Base-by-base conservation (phyloP, 1,284 basidiomycete genomes). In the Ustilago nuda region DNA sequence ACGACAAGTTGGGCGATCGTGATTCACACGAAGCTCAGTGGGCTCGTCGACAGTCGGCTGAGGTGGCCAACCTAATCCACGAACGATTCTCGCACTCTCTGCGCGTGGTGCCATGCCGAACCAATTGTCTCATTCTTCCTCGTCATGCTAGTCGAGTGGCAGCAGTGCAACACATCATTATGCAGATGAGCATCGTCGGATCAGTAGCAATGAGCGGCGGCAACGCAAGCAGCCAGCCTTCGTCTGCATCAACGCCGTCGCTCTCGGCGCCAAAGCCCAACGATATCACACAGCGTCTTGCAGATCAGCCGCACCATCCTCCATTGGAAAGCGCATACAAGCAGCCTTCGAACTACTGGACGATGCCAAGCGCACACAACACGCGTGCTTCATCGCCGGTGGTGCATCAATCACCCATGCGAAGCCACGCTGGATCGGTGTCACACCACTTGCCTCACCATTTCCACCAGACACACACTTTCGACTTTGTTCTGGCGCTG, bases 21-120 rank as follows among this genome's bases (percentile, higher is more conserved):
- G 88, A 89, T 54, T 87, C 88, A 41, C 86, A 89, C 0, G 91
- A 91, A 78, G 88, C 90, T 9, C 90, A 90, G 72, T 94, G 93
- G 93, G 93, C 93, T 0, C 89, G 91, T 33, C 88, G 93, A 30
- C 93, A 94, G 84, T 93, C 93, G 2, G 92, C 92, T 0, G 94
- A 94, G 85, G 93, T 93, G 30, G 93, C 94, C 86, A 94, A 94
- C 85, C 92, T 94, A 83, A 93, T 95, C 74, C 94, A 75, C 60
- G 82, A 85, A 57, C 66, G 84, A n/a, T 85, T 81, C 64, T 80
- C 77, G 43, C 78, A 82, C 61, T 82, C 81, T 45, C 75, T 85
- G 54, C 82, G 82, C 13, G 83, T 85, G 57, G 68, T 84, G 32
- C 83, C 79, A 2, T 76, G 79, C 39, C 57, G 62, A 27, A 73